phyloP scores from a whole-genome alignment of 2,329 filamentous ascomycete genomes.

The Lachnellula suecica region DNA sequence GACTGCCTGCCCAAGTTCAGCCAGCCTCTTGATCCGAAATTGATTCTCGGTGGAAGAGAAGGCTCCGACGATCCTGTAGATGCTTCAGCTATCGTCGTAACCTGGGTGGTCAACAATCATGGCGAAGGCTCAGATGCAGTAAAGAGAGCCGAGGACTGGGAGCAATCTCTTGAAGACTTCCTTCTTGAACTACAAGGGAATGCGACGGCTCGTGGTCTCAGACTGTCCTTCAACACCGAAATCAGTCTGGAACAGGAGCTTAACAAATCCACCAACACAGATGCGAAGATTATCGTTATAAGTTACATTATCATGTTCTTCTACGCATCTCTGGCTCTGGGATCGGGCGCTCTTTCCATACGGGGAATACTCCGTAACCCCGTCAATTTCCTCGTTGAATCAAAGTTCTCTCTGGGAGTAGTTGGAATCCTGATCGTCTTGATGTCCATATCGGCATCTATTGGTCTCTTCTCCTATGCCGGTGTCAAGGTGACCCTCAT shows the following conservation, averaged over 20 bases:
- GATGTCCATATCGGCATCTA: slow-evolving; percentile 95
- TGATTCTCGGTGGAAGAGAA: slow-evolving; percentile 82
- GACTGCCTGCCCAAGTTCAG: slow-evolving; percentile 85
- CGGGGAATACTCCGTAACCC: slow-evolving; percentile 80
- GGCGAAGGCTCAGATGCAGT: slow-evolving; percentile 71
- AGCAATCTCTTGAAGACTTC: slow-evolving; percentile 71
- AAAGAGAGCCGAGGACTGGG: slow-evolving; percentile 82
- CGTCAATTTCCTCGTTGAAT: slow-evolving; percentile 83
- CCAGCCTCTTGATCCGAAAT: slow-evolving; percentile 81
- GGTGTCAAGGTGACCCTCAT: slow-evolving; percentile 95
- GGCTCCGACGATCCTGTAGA: slow-evolving; percentile 64
- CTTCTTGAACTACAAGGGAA: slow-evolving; percentile 79
- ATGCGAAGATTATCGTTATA: slow-evolving; percentile 93
- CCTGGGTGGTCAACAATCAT: slow-evolving; percentile 92
- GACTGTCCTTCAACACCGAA: slow-evolving; percentile 93
- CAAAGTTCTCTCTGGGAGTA: slow-evolving; percentile 94
- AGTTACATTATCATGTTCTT: slow-evolving; percentile 99
- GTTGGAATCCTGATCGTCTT: slow-evolving; percentile 92
- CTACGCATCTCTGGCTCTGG: slow-evolving; percentile 89
- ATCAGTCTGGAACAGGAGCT: slow-evolving; percentile 93
- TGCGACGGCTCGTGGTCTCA: slow-evolving; percentile 72
- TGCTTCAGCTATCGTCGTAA: slow-evolving; percentile 79
- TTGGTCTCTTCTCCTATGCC: slow-evolving; percentile 88
- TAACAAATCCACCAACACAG: slow-evolving; percentile 97
- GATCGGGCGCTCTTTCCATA: slow-evolving; percentile 79